A percentile compares a stretch with the other conserved stretches of the same genome.
Evolutionary conservation across 441 rosid species (phyloP).

Genomic region (Gossypium schwendimanii): DNA sequence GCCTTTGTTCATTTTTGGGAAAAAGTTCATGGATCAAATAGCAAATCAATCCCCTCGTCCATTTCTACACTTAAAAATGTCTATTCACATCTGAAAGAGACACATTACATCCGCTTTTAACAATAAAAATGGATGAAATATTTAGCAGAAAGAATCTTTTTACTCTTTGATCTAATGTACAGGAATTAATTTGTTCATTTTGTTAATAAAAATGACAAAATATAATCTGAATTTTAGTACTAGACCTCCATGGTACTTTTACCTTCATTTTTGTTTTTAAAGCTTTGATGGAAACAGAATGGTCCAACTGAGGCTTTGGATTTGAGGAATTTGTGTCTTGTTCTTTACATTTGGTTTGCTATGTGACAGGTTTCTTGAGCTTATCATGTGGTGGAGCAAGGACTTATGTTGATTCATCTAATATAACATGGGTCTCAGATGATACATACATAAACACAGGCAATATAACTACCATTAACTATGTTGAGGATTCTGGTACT

Average conservation of each 20-base stretch:
- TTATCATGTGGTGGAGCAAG: slow-evolving; percentile 64
- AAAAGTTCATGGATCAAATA: too few relatives aligned
- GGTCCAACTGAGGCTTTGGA: not conserved
- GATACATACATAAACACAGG: slow-evolving; percentile 47
- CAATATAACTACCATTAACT: slow-evolving; percentile 35
- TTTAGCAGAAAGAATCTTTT: too few relatives aligned
- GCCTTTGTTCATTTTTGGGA: not conserved
- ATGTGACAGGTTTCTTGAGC: slow-evolving; percentile 74
- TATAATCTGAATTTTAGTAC: too few relatives aligned
- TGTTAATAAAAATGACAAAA: too few relatives aligned
- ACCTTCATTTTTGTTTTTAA: not conserved
- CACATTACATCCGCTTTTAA: too few relatives aligned
- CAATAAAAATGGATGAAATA: too few relatives aligned
- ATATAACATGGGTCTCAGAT: slow-evolving; percentile 67
- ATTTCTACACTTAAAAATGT: too few relatives aligned
- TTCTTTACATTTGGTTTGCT: not conserved
- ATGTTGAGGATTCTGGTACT: slow-evolving; percentile 22
- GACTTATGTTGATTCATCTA: slow-evolving; percentile 40
- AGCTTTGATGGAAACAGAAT: not conserved
- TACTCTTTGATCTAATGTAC: too few relatives aligned
- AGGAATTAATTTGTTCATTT: too few relatives aligned
- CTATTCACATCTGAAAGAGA: too few relatives aligned
- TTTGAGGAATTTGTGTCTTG: not conserved
- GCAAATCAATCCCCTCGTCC: too few relatives aligned
- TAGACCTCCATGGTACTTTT: too few relatives aligned